Conservation (phyloP, 2,329 filamentous ascomycete species). For the Pseudogymnoascus pannorum region DNA sequence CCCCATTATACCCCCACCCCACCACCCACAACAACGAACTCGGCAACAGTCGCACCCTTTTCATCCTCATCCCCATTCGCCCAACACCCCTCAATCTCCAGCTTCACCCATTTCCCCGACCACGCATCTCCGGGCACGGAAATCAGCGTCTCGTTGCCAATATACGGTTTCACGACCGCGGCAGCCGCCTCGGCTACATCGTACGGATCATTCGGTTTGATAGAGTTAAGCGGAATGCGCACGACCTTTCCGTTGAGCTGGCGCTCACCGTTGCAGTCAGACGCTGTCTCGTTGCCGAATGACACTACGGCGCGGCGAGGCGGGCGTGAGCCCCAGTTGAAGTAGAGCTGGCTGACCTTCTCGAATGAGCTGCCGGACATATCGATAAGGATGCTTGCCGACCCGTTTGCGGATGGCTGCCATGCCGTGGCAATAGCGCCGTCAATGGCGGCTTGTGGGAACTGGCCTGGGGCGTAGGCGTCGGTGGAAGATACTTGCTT, state of each 20-base stretch:
- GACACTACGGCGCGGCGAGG: conserved; percentile 46
- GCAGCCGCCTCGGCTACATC: conserved; percentile 12
- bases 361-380: conserved; percentile 32
- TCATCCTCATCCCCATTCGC: conserved; percentile 27
- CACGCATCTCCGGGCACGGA: conserved; percentile 23
- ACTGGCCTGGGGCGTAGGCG: conserved; percentile 54
- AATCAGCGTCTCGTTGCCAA: conserved; percentile 25
- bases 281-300: conserved; percentile 37
- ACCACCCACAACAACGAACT: conserved; percentile 36
- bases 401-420: conserved; percentile 50
- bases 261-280: conserved; percentile 10
- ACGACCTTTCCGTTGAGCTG: conserved; percentile 15
- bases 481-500: conserved; percentile 42
- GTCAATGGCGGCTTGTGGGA: conserved; percentile 60
- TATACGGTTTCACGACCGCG: conserved; percentile 20
- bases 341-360: conserved; percentile 42
- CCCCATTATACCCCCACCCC: not conserved
- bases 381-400: conserved; percentile 50
- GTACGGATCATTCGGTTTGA: conserved; percentile 23
- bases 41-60: conserved; percentile 43
- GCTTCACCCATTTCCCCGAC: conserved; percentile 26
- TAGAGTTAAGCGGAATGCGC: conserved; percentile 17
- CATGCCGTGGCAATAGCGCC: conserved; percentile 60
- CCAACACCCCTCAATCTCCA: conserved; percentile 42
- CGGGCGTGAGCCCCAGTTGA: conserved; percentile 53